These are phyloP conservation scores for Ophiostoma piceae DNA, from an alignment of 2,329 filamentous ascomycete species.

Conservation along the genomic window DNA sequence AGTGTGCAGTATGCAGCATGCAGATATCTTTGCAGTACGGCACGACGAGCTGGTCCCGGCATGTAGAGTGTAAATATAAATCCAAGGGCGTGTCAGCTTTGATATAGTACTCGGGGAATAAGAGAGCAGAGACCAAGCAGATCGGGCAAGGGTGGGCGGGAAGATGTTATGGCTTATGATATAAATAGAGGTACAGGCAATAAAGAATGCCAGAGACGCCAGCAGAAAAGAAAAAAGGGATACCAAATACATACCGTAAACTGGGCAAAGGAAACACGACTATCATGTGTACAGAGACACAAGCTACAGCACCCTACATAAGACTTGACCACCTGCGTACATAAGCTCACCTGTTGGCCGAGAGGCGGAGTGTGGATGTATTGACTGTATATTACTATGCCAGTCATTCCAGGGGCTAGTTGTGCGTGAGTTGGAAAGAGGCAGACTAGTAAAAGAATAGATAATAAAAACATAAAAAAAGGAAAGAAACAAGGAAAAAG, in stretches of 20 bases:
- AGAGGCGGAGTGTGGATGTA: constrained; percentile 18
- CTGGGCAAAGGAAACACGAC: constrained; percentile 13
- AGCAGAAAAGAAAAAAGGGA: constrained; percentile 15
- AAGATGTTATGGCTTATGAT: not conserved
- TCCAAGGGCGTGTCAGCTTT: constrained; percentile 26
- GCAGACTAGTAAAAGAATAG: not conserved
- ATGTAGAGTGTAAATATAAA: constrained; percentile 25
- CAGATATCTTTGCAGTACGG: not conserved
- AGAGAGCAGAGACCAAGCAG: constrained; percentile 14
- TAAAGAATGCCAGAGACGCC: constrained; percentile 21
- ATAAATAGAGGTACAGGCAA: not conserved
- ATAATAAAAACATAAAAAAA: not conserved
- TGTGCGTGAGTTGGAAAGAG: not conserved
- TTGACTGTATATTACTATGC: not conserved
- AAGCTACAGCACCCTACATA: constrained; percentile 9
- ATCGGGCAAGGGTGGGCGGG: not conserved
- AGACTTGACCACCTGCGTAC: constrained; percentile 11
- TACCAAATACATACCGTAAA: not conserved
- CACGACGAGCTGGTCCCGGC: constrained; percentile 23
- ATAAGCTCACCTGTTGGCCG: constrained; percentile 20
- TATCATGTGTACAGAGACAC: constrained; percentile 10
- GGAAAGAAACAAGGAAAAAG: not conserved
- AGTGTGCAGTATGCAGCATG: not conserved
- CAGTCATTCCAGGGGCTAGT: constrained; percentile 21
- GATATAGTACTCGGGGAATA: constrained; percentile 28